Base-by-base conservation (phyloP, 306 rosid species). In the Trifolium dubium region DNA sequence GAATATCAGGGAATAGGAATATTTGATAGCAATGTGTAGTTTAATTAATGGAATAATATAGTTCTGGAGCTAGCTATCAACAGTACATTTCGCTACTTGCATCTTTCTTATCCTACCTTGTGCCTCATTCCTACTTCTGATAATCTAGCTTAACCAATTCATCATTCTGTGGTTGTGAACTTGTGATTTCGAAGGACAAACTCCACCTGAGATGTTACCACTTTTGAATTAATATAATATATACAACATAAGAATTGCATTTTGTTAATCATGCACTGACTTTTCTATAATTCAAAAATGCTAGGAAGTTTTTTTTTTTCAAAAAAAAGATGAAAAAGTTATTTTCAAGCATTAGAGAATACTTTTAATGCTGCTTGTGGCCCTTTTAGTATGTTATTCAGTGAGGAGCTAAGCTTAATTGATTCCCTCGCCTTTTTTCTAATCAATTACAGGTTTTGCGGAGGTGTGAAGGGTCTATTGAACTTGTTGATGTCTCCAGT, bases 401-500 rank as follows among this genome's bases (percentile, higher is more conserved):
- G 65, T n/a, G 59, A 58, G 35, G 29, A 5, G 72, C 58, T 44
- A 12, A 28, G 19, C 68, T 32, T 68, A 54, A 40, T 46, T 69
- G 34, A 13, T 64, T 69, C 76, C 12, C 68, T 30, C 8, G 0
- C 34, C 31, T 44, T 40, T 10, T 69, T 63, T 17, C 55, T 47
- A 44, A 56, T 19, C 32, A 30, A 75, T 68, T 82, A 81, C 88
- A 93, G 98, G 78, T 93, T 85, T 84, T 93, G 85, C 87, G 91
- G 73, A 89, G 79, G 59, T 86, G 88, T 75, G 83, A 78, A 63
- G 94, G 88, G 43, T 85, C 96, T 72, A 68, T 91, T 78, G 90
- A 91, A 80, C 92, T 93, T 37, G 71, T 89, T 64, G 96, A 93
- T 55, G 94, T 93, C 85, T 89, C 97, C 40, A 70, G 81, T 70